Evolutionary conservation across 2,329 filamentous ascomycete species (phyloP), one percentile per base, ranked within the genome.

Genomic region (Ceratocystis ficicola): DNA sequence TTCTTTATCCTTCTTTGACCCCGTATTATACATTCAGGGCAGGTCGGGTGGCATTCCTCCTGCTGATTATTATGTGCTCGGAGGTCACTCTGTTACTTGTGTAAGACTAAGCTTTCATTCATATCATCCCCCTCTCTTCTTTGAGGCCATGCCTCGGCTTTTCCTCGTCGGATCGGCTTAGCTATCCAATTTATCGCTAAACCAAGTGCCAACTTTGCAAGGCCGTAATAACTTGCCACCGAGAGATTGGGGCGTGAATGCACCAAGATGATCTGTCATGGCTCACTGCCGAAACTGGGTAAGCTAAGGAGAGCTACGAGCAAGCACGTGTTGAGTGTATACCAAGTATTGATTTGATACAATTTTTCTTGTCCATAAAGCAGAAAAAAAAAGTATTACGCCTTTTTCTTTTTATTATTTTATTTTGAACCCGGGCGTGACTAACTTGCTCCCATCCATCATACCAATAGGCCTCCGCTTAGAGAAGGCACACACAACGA

Each of bases 381-480:
- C 20, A 52, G 36, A 41, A 41, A 41, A 41, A 41, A 41, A 41
- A 15, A 41, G 12, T 52, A 57, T 41, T 44, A 59, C 59, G 59
- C 44, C 44, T 22, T 67, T 55, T 25, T 28, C 36, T 62, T 65
- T 65, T 66, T 65, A 28, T 66, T 65, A 65, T 68, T 36, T 41
- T 65, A 57, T 60, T 57, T 55, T 25, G 59, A 66, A 41, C 44
- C 61, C 59, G 44, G 28, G 59, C 36, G 10, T 41, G 32, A 41
- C 50, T 7, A 50, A 10, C 22, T 15, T 25, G 22, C 20, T 62
- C 6, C 62, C 62, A 28, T 63, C 62, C 55, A 63, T 63, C 44
- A 63, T 63, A 63, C 52, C 44, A 63, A 52, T 55, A 32, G n/a
- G 36, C 41, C 30, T 57, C 10, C 55, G n/a, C 36, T 32, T n/a